Base-by-base conservation (phyloP, 2,329 filamentous ascomycete species). In the Aspergillus persii region DNA sequence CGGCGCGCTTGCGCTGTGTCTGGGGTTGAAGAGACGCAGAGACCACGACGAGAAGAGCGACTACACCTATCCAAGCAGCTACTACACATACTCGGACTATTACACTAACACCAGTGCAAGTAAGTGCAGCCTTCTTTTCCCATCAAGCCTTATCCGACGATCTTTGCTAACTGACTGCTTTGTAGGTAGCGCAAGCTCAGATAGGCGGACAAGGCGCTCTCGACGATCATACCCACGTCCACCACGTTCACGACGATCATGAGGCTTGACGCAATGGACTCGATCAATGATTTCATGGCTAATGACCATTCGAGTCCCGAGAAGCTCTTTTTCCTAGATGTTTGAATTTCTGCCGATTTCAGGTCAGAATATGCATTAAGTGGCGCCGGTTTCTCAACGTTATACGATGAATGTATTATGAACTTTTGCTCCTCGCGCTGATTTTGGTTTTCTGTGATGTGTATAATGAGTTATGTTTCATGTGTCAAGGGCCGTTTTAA, bases 101-200 rank as follows among this genome's bases (percentile, higher is more conserved):
- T 74, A 73, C 58, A 78, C 76, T 44, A 78, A 73, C 59, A 78
- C 76, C 46, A 78, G 75, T 65, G 68, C 70, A 63, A 80, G 76
- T 78, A 69, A 69, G 73, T 72, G 36, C 46, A 44, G 26, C 50
- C 41, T 44, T 44, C n/a, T 44, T 39, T 26, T 48, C 27, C 23
- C 39, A 60, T 57, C 65, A 33, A 62, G 51, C 8, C 58, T 26
- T 3, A 5, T 26, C 50, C 48, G 33, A 41, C 50, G 11, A 57
- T 36, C 50, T 11, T 44, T 60, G 39, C 54, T 60, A 59, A 62
- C 58, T 57, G 54, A 47, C 44, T 59, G n/a, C 47, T 44, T 64
- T 57, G 53, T 64, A 80, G 79, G 77, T 65, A 78, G 72, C 67
- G 72, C 73, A 66, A 79, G 77, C 61, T 79, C 78, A 55, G 77